These are phyloP conservation scores for Wickerhamiella musiphila DNA, from an alignment of 805 yeast genomes.

Conservation along the genomic window DNA sequence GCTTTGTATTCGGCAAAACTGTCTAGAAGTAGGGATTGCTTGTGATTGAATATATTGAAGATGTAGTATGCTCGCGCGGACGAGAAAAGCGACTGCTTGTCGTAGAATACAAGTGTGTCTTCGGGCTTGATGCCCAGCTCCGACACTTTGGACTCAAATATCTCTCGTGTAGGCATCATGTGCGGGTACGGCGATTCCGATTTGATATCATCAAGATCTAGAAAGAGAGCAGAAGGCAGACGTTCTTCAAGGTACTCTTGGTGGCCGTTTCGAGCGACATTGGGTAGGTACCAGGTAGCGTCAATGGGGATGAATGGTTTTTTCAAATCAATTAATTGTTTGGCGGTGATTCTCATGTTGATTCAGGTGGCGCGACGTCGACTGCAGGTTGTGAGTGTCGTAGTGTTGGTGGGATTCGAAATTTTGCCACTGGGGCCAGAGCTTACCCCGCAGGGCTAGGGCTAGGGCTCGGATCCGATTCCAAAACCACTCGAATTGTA, in stretches of 20 bases:
- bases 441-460: no score
- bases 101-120: slow-evolving; percentile 66
- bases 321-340: slow-evolving; percentile 7
- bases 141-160: slow-evolving; percentile 32
- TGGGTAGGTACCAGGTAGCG: slow-evolving; percentile 88
- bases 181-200: slow-evolving; percentile 66
- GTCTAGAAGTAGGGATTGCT: slow-evolving; percentile 49
- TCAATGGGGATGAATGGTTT: slow-evolving; percentile 43
- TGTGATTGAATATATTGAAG: slow-evolving; percentile 61
- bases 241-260: slow-evolving; percentile 41
- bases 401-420: no score
- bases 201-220: slow-evolving; percentile 59
- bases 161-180: slow-evolving; percentile 56
- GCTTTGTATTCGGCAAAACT: slow-evolving; percentile 39
- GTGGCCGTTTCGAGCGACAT: slow-evolving; percentile 31
- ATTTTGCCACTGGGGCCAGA: no score
- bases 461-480: no score
- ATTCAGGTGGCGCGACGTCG: no score
- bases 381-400: no score
- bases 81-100: slow-evolving; percentile 67
- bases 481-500: no score
- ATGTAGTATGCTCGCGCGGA: slow-evolving; percentile 92
- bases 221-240: slow-evolving; percentile 47
- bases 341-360: slow-evolving; percentile 11
- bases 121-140: slow-evolving; percentile 19